Evolutionary conservation across 2,329 filamentous ascomycete genomes (phyloP), one percentile per base, ranked within the genome.

Genomic region (Xylariomycetidae sp.): DNA sequence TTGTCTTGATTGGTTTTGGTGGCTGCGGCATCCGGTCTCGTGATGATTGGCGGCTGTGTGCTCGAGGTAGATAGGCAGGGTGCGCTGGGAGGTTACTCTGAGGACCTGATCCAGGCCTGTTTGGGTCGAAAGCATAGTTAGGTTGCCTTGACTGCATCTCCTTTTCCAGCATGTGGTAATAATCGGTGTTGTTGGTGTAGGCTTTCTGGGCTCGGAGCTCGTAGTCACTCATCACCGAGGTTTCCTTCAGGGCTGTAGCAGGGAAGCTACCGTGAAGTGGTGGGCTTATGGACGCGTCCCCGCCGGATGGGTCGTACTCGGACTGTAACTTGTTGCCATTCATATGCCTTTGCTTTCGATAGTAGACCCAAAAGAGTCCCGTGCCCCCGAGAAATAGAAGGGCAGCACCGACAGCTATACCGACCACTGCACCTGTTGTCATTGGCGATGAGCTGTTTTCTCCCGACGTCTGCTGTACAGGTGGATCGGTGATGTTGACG

Each of bases 351-450:
- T 71, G 63, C 14, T 58, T 60, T 6, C 65, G 61, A 44, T 65
- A 69, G 52, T 76, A 67, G 2, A 74, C 40, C 32, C 60, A 44
- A 31, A 76, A 65, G 1, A 77, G 57, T 3, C 51, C 61, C 1
- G 56, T 42, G 3, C 59, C 61, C 1, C 65, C 59, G 5, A 69
- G 20, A 3, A 75, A 49, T 2, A 66, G 47, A 0, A 70, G 53
- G 0, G 58, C 57, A 6, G 60, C 64, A 10, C 67, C 72, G 1
- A 74, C 50, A 0, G 60, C 62, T 28, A 78, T 76, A 13, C 72
- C 73, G 0, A 68, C 67, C 12, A 75, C 70, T n/a, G 67, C 66
- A 2, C 67, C 65, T 0, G 63, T 62, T 8, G 46, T 46, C 4
- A 45, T 51, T 3, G 49, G 40, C 0, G 42, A 52, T 2, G 52